Base-by-base conservation (phyloP, 805 yeast species). In the Isabelozyma pseudorhagii region DNA sequence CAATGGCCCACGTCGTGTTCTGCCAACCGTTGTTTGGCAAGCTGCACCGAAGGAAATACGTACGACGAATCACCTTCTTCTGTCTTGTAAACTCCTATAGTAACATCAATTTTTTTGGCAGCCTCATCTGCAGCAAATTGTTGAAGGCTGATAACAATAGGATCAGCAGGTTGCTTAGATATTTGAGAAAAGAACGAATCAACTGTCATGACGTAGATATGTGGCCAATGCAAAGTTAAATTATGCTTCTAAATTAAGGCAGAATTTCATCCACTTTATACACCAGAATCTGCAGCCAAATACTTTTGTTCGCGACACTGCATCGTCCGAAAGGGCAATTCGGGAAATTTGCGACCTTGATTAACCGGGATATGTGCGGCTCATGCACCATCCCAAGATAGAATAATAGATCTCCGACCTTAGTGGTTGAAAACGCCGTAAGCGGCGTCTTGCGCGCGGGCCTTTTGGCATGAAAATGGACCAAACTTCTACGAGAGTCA, bases 71-170 rank as follows among this genome's bases (percentile, higher is more conserved):
- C 58, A 2, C 77, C 77, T 14, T 60, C 58, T 46, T 68, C 76
- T 31, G 70, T 67, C 48, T 73, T 73, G 60, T 74, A 75, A n/a
- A 75, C 79, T 11, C 80, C 80, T 29, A 75, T 74, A 31, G 73
- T 62, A 17, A 74, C 71, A 51, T 75, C 78, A 28, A 74, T 63
- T 54, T 74, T 73, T 34, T 58, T 40, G 13, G 73, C 68, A 45
- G 52, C 39, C 14, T 59, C 46, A 57, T 75, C 79, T 8, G 47
- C 34, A 3, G 46, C 49, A 51, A 52, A 66, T 21, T 48, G 48
- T 5, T 48, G 44, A 57, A 61, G 54, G 15, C 61, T 58, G 38
- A 57, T 52, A 27, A 64, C 54, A 21, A 69, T 68, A 17, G 71
- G 71, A 50, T 69, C 74, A 10, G 63, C 55, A 6, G 52, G 60